These are phyloP conservation scores for Mollisia scopiformis DNA, from an alignment of 2,329 filamentous ascomycete species.

Conservation along the genomic window DNA sequence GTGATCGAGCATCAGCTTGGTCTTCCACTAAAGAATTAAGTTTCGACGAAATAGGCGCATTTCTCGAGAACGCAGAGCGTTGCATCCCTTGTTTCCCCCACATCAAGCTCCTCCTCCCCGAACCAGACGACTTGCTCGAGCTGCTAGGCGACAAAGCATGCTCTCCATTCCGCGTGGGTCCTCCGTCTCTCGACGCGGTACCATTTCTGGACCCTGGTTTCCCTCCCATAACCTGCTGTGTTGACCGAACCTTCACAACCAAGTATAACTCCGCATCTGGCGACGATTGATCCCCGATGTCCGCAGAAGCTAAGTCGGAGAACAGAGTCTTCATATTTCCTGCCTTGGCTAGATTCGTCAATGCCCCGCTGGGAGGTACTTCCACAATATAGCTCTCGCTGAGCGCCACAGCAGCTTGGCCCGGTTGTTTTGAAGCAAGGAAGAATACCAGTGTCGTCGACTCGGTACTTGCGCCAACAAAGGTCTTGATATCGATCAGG, in stretches of 20 bases:
- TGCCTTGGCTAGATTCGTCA: constrained; percentile 65
- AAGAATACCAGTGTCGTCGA: constrained; percentile 77
- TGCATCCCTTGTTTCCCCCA: constrained; percentile 62
- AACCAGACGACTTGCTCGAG: constrained; percentile 50
- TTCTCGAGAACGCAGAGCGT: constrained; percentile 57
- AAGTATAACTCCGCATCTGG: constrained; percentile 78
- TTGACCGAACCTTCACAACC: constrained; percentile 70
- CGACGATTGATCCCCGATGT: constrained; percentile 60
- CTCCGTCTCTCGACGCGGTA: constrained; percentile 30
- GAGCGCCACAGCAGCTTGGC: constrained; percentile 65
- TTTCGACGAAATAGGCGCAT: constrained; percentile 43
- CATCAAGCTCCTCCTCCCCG: constrained; percentile 68
- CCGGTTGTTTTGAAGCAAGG: constrained; percentile 72
- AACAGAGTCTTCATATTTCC: constrained; percentile 83
- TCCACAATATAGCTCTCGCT: constrained; percentile 85
- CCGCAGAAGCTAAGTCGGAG: constrained; percentile 68
- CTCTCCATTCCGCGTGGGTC: constrained; percentile 21
- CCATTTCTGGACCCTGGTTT: constrained; percentile 31
- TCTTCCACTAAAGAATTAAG: constrained; percentile 52
- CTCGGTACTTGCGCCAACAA: constrained; percentile 76
- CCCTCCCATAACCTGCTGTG: constrained; percentile 29
- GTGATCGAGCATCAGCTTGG: constrained; percentile 1
- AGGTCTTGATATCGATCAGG: constrained; percentile 80
- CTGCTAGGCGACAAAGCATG: constrained; percentile 49
- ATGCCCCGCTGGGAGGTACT: constrained; percentile 72